These are phyloP conservation scores for Pezicula rhizophila DNA, from an alignment of 2,329 filamentous ascomycete species.

Conservation along the genomic window DNA sequence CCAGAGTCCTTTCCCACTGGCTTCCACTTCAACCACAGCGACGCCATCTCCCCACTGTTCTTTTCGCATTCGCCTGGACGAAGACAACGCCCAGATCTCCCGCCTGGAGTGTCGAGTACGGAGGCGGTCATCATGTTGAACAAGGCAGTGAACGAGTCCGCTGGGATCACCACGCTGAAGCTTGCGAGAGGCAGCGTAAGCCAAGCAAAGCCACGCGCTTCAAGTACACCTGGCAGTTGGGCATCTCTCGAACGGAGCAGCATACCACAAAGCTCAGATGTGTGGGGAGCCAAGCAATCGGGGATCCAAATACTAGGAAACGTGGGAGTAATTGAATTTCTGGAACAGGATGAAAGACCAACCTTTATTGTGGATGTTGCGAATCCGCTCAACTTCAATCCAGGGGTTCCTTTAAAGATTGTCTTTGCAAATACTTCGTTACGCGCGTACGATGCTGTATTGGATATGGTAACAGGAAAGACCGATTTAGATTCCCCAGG, in stretches of 20 bases:
- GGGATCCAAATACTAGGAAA: conserved; percentile 52
- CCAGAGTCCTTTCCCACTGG: conserved; percentile 25
- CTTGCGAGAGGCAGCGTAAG: conserved; percentile 48
- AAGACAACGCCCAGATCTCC: conserved; percentile 34
- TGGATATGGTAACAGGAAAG: conserved; percentile 23
- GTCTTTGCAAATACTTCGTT: conserved; percentile 65
- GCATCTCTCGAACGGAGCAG: conserved; percentile 43
- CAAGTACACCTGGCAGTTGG: conserved; percentile 47
- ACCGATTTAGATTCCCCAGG: conserved; percentile 24
- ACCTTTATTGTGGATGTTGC: conserved; percentile 69
- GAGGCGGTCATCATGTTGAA: conserved; percentile 18
- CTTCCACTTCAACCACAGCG: conserved; percentile 4
- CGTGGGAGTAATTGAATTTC: conserved; percentile 63
- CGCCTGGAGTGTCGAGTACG: conserved; percentile 23
- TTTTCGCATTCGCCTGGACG: conserved; percentile 39
- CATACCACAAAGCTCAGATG: conserved; percentile 47
- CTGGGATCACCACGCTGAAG: conserved; percentile 45
- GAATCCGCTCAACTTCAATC: conserved; percentile 47
- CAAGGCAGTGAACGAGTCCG: conserved; percentile 15
- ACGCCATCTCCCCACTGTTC: conserved; percentile 43
- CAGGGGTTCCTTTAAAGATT: conserved; percentile 48
- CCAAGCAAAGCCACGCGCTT: conserved; percentile 41
- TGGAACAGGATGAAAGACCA: conserved; percentile 71
- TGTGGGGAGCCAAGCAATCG: conserved; percentile 36
- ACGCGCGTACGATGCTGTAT: conserved; percentile 34